Conservation (phyloP, 1,284 basidiomycete genomes). For the Phellopilus nigrolimitatus region DNA sequence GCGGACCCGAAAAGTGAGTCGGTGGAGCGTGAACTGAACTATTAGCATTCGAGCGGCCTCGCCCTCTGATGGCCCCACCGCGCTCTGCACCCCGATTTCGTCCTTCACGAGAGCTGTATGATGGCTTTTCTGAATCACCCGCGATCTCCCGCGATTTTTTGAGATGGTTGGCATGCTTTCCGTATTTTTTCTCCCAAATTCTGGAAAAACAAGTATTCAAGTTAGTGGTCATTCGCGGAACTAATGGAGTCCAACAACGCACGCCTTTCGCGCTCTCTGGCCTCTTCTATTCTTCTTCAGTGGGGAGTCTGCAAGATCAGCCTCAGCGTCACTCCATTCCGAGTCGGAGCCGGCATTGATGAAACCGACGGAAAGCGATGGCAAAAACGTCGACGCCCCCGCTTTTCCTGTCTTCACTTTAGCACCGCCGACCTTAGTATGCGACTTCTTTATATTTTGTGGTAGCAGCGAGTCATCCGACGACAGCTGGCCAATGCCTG, state of each 20-base stretch:
- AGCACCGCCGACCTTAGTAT: constrained; percentile 14
- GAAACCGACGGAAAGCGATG: constrained; percentile 84
- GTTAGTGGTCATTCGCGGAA: constrained; percentile 8
- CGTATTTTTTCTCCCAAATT: constrained; percentile 98
- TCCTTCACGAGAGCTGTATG: constrained; percentile 15
- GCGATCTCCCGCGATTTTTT: constrained; percentile 50
- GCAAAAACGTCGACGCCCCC: constrained; percentile 75
- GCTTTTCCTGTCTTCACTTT: constrained; percentile 25
- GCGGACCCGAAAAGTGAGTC: background rate
- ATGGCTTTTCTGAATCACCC: constrained; percentile 16
- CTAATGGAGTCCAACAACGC: constrained; percentile 36
- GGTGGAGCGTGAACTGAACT: background rate
- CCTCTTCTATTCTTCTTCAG: constrained; percentile 86
- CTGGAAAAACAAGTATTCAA: constrained; percentile 36
- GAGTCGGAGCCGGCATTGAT: constrained; percentile 74
- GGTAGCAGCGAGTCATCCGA: constrained; percentile 17
- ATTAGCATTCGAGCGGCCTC: background rate
- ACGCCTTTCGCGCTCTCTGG: constrained; percentile 88
- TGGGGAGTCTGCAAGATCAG: constrained; percentile 47
- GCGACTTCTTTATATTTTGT: constrained; percentile 17
- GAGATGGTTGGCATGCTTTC: constrained; percentile 86
- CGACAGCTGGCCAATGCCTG: constrained; percentile 25
- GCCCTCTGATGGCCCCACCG: background rate
- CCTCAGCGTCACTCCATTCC: constrained; percentile 71
- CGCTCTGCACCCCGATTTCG: constrained; percentile 15